These are phyloP conservation scores for Leccinum olivaceoglutinosum DNA, from an alignment of 1,284 basidiomycete species.

Conservation along the genomic window DNA sequence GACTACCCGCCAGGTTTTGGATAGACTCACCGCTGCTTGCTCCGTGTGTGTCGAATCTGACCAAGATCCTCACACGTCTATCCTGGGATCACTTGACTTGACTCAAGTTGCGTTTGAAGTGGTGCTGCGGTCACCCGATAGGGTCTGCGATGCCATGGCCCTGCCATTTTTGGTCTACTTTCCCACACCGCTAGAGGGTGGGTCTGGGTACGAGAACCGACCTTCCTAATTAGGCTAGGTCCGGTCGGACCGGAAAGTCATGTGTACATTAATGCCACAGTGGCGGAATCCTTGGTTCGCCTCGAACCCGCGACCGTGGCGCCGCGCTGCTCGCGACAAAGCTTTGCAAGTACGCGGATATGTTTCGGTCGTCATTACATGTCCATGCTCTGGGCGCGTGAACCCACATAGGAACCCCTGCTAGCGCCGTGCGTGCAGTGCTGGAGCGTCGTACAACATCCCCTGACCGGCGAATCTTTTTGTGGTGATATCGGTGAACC, in stretches of 20 bases:
- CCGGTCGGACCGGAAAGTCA: no score
- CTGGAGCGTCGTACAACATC: no score
- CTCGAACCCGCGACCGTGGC: conserved; percentile 54
- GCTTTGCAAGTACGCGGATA: conserved; percentile 68
- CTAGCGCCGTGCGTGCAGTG: conserved; percentile 43
- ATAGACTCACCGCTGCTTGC: neutral
- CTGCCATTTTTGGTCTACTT: no score
- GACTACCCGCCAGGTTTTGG: neutral
- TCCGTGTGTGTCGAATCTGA: neutral
- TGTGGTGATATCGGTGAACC: conserved; percentile 17
- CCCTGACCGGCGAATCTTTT: conserved; percentile 44
- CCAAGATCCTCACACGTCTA: neutral
- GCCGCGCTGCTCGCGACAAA: conserved; percentile 44
- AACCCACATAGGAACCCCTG: conserved; percentile 66
- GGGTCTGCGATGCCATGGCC: no score
- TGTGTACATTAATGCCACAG: conserved; percentile 50
- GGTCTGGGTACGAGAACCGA: no score
- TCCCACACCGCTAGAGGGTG: no score
- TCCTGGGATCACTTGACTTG: neutral
- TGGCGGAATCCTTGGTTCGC: conserved; percentile 66
- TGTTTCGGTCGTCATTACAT: conserved; percentile 79
- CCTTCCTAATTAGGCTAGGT: no score
- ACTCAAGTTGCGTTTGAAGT: neutral
- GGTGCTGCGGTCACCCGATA: neutral
- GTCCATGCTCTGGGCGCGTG: conserved; percentile 83